phyloP scores from a whole-genome alignment of 2,329 filamentous ascomycete species.

The Blastomyces percursus region DNA sequence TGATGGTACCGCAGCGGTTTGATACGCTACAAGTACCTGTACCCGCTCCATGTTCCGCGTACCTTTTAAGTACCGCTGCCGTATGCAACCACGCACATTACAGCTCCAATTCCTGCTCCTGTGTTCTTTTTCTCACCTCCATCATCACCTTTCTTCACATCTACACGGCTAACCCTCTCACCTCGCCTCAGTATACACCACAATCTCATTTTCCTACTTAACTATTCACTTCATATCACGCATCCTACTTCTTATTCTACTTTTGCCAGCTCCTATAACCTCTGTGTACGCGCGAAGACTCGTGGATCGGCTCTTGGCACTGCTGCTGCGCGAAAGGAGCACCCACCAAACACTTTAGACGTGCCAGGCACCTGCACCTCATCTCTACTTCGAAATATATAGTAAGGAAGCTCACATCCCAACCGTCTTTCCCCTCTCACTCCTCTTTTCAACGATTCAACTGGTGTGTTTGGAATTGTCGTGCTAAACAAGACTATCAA shows the following conservation, averaged over 20 bases:
- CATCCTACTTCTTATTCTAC: conserved; percentile 1
- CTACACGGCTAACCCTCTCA: background rate
- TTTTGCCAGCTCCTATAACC: background rate
- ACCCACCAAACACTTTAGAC: conserved; percentile 33
- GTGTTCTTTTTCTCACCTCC: background rate
- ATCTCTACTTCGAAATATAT: conserved; percentile 15
- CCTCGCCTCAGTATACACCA: background rate
- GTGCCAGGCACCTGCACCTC: conserved; percentile 23
- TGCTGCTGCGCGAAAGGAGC: conserved; percentile 32
- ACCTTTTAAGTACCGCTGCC: background rate
- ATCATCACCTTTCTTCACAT: background rate
- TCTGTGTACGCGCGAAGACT: conserved; percentile 12
- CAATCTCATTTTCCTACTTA: background rate
- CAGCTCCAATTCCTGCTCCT: background rate
- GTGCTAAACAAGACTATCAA: background rate
- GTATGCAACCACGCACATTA: background rate
- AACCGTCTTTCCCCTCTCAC: background rate
- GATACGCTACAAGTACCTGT: background rate
- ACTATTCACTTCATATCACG: background rate
- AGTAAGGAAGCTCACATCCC: background rate
- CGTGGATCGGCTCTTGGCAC: conserved; percentile 27
- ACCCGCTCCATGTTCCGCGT: background rate
- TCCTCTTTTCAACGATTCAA: background rate
- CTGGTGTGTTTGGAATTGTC: background rate
- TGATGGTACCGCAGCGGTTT: background rate